These are phyloP conservation scores for Phytophthora hybrid DNA, from an alignment of 352 stramenopile genomes.

Conservation along the genomic window DNA sequence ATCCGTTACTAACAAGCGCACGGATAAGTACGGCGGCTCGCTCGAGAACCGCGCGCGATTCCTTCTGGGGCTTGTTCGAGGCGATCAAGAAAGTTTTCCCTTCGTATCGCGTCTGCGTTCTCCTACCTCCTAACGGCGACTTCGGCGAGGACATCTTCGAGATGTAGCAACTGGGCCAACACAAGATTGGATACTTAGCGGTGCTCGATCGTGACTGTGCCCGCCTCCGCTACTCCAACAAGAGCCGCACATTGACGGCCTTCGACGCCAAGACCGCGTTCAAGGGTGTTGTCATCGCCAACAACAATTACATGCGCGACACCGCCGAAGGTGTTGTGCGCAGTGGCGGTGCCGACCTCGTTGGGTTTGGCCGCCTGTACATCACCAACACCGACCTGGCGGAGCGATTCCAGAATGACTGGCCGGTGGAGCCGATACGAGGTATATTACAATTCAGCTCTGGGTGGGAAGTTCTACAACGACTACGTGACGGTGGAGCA, in stretches of 20 bases:
- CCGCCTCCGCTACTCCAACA: constrained; percentile 26
- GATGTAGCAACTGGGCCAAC: constrained; percentile 46
- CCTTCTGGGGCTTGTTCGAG: constrained; percentile 69
- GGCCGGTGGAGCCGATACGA: constrained; percentile 17
- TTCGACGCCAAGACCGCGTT: constrained; percentile 42
- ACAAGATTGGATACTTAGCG: constrained; percentile 47
- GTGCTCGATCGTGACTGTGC: constrained; percentile 28
- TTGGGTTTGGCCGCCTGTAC: constrained; percentile 59
- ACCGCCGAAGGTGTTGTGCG: constrained; percentile 43
- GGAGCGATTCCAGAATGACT: constrained; percentile 32
- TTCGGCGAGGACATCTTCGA: constrained; percentile 49
- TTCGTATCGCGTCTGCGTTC: constrained; percentile 37
- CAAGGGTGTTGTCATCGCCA: constrained; percentile 48
- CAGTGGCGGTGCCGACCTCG: constrained; percentile 43
- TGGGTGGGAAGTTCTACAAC: constrained; percentile 22
- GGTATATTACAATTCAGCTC: constrained; percentile 20
- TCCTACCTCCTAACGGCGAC: constrained; percentile 34
- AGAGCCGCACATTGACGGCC: constrained; percentile 32
- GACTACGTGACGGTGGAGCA: constrained; percentile 47
- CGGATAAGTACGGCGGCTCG: constrained; percentile 58
- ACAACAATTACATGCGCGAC: constrained; percentile 47
- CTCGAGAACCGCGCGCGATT: constrained; percentile 54
- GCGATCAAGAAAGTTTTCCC: constrained; percentile 43
- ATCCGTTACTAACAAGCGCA: constrained; percentile 68
- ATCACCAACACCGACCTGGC: constrained; percentile 65